Evolutionary conservation across 1,284 basidiomycete genomes (phyloP).

Genomic region (Amylostereum areolatum): DNA sequence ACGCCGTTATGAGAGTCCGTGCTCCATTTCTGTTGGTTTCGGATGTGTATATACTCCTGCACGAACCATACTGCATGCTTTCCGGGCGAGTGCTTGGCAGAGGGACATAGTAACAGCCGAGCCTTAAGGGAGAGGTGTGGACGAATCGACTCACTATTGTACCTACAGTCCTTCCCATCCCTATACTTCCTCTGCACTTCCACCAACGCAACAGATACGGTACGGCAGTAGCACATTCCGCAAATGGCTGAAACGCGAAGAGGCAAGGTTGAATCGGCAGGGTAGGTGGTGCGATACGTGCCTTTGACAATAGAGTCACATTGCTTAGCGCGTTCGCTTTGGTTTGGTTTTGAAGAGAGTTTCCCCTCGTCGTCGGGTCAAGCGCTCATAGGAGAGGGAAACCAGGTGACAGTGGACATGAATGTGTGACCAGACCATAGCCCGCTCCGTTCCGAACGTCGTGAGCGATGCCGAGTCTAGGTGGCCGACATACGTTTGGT

Average conservation of each 20-base stretch:
- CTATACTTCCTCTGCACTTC: slow-evolving; percentile 70
- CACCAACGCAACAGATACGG: slow-evolving; percentile 79
- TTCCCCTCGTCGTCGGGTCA: slow-evolving; percentile 86
- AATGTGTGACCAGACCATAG: too few relatives aligned
- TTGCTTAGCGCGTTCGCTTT: slow-evolving; percentile 75
- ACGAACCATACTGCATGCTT: slow-evolving; percentile 67
- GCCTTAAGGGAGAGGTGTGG: not conserved
- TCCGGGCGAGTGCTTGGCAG: slow-evolving; percentile 61
- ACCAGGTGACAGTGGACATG: slow-evolving; percentile 3
- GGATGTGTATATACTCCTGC: slow-evolving; percentile 65
- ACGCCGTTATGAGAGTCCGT: too few relatives aligned
- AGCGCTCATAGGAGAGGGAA: slow-evolving; percentile 56
- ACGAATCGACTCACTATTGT: slow-evolving; percentile 74
- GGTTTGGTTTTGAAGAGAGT: slow-evolving; percentile 78
- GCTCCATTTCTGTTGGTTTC: too few relatives aligned
- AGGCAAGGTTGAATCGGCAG: slow-evolving; percentile 3
- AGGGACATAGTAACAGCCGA: not conserved
- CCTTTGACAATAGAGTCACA: slow-evolving; percentile 78
- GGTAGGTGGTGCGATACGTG: slow-evolving; percentile 28
- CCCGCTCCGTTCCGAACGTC: too few relatives aligned
- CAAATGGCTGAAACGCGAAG: slow-evolving; percentile 58
- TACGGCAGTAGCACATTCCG: slow-evolving; percentile 75
- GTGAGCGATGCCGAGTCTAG: too few relatives aligned
- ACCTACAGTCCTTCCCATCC: slow-evolving; percentile 73
- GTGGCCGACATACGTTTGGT: too few relatives aligned